Conservation (phyloP, 2,329 filamentous ascomycete genomes). For the Huntiella bhutanensis region DNA sequence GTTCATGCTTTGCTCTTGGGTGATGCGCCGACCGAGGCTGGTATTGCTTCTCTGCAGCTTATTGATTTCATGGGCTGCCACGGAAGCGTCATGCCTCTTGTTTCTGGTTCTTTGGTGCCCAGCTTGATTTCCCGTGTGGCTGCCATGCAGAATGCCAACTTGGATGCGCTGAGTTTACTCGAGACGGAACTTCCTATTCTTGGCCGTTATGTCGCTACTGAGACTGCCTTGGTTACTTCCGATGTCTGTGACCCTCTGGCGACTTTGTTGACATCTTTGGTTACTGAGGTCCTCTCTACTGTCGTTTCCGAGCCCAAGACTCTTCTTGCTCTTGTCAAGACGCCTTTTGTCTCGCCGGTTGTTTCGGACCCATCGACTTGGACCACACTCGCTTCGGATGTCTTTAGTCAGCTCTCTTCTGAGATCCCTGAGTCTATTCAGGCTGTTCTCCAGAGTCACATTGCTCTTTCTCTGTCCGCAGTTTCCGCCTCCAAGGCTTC, state of each 20-base stretch:
- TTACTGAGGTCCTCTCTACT: constrained; percentile 14
- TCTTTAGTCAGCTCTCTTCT: neutral
- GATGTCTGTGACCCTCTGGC: constrained; percentile 33
- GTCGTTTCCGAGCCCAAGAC: neutral
- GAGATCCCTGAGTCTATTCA: constrained; percentile 7
- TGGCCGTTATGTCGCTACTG: constrained; percentile 30
- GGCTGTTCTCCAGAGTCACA: constrained; percentile 21
- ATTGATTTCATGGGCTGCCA: constrained; percentile 28
- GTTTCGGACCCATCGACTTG: neutral
- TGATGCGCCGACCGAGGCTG: constrained; percentile 20
- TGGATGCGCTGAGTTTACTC: constrained; percentile 42
- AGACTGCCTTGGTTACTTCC: constrained; percentile 29
- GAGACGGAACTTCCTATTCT: constrained; percentile 46
- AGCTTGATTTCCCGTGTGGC: constrained; percentile 38
- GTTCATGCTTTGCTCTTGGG: constrained; percentile 23
- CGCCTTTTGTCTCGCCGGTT: neutral
- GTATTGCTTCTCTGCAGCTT: constrained; percentile 21
- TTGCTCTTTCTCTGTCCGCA: constrained; percentile 28
- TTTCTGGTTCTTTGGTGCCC: constrained; percentile 23
- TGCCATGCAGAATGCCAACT: constrained; percentile 29
- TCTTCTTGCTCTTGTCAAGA: neutral
- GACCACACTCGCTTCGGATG: neutral
- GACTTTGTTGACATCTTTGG: constrained; percentile 23
- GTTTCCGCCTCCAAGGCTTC: constrained; percentile 21
- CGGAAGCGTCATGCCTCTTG: constrained; percentile 18